Evolutionary conservation across 2,329 filamentous ascomycete species (phyloP).

Genomic region (Amauroascus verrucosus): DNA sequence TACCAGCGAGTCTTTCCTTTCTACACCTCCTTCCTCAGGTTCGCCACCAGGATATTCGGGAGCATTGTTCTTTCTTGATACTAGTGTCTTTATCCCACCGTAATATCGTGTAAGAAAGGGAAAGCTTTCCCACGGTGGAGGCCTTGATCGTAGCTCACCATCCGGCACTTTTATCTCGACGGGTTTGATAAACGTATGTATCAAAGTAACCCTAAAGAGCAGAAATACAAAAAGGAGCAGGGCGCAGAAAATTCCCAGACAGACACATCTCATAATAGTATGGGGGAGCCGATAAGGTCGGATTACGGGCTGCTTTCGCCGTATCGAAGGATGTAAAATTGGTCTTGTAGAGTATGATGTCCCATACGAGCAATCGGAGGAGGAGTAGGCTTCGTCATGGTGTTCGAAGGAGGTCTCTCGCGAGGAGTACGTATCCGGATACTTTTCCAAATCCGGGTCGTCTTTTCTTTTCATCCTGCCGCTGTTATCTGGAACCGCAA

Average conservation of each 20-base stretch:
- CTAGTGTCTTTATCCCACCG: constrained; percentile 67
- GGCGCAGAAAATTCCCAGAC: constrained; percentile 56
- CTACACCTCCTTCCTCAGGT: neutral
- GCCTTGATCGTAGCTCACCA: constrained; percentile 30
- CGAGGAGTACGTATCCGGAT: constrained; percentile 17
- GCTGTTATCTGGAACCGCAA: neutral
- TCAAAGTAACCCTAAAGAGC: constrained; percentile 62
- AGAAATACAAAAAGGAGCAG: constrained; percentile 68
- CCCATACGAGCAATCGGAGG: constrained; percentile 47
- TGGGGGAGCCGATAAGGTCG: constrained; percentile 56
- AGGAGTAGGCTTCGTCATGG: constrained; percentile 30
- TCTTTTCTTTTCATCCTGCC: neutral
- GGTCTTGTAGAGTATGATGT: constrained; percentile 32
- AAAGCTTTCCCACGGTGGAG: constrained; percentile 73
- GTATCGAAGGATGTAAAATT: constrained; percentile 30
- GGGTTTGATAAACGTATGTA: constrained; percentile 48
- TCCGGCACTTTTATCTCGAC: constrained; percentile 38
- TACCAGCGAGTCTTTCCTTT: neutral
- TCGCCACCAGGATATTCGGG: constrained; percentile 69
- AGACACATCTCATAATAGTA: constrained; percentile 67
- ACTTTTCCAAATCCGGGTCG: constrained; percentile 12
- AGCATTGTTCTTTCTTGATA: constrained; percentile 53
- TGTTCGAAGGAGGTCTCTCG: constrained; percentile 22
- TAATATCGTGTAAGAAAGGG: constrained; percentile 81
- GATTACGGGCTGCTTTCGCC: constrained; percentile 26